These are phyloP conservation scores for Spathaspora boniae DNA, from an alignment of 805 yeast species.

Conservation along the genomic window DNA sequence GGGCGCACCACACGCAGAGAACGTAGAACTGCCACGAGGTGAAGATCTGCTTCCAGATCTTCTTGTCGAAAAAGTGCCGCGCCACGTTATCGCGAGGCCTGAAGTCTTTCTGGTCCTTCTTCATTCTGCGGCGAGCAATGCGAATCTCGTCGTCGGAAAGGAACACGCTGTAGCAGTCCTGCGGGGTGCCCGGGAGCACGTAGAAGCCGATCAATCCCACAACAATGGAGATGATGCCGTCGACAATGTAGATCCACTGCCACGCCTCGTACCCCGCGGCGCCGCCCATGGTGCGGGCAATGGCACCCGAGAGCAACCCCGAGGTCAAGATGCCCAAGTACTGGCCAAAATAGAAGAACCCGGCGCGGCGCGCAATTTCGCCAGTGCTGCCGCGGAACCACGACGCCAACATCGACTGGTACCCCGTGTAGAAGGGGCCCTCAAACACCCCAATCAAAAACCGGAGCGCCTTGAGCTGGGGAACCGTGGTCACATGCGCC, in stretches of 20 bases:
- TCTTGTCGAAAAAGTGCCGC: conserved; percentile 35
- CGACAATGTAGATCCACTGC: conserved; percentile 73
- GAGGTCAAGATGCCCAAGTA: conserved; percentile 59
- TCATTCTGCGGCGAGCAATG: conserved; percentile 27
- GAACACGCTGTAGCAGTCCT: conserved; percentile 33
- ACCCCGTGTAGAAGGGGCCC: conserved; percentile 47
- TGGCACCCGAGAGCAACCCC: conserved; percentile 59
- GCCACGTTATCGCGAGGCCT: conserved; percentile 19
- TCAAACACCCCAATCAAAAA: conserved; percentile 70
- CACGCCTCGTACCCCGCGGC: conserved; percentile 55
- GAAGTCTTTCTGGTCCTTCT: conserved; percentile 18
- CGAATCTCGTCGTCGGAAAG: conserved; percentile 35
- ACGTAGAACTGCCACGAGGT: conserved; percentile 60
- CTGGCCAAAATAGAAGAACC: conserved; percentile 59
- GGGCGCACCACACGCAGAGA: conserved; percentile 49
- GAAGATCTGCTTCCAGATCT: conserved; percentile 52
- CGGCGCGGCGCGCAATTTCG: conserved; percentile 62
- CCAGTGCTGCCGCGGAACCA: conserved; percentile 27
- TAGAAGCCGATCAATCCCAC: conserved; percentile 56
- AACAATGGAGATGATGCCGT: conserved; percentile 55
- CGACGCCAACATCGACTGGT: conserved; percentile 48
- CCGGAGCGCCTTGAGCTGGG: conserved; percentile 56
- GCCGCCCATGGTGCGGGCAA: conserved; percentile 46
- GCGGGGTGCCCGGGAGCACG: conserved; percentile 65
- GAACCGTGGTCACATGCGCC: conserved; percentile 46